These are phyloP conservation scores for Leersia perrieri DNA, from an alignment of 176 grass and related monocot genomes.

Conservation along the genomic window DNA sequence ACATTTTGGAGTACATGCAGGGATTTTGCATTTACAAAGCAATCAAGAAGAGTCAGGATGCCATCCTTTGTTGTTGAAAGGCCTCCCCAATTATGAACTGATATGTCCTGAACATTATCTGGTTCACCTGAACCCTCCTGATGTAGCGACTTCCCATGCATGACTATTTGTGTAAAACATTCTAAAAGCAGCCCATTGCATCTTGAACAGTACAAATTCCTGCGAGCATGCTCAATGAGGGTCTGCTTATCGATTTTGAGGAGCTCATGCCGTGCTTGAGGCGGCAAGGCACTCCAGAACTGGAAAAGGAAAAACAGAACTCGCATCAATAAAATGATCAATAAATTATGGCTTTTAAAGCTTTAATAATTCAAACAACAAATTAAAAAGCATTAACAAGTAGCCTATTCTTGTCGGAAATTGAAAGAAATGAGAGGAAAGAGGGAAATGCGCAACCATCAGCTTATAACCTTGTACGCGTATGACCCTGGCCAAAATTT, in stretches of 20 bases:
- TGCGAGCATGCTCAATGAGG: conserved; percentile 79
- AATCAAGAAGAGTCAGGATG: conserved; percentile 64
- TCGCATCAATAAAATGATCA: conserved; percentile 9
- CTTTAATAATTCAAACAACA: conserved; percentile 18
- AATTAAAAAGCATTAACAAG: not conserved
- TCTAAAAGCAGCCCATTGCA: conserved; percentile 90
- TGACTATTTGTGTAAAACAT: conserved; percentile 76
- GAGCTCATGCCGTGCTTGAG: conserved; percentile 44
- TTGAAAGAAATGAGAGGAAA: not conserved
- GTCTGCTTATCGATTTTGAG: conserved; percentile 79
- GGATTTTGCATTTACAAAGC: conserved; percentile 68
- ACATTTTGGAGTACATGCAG: conserved; percentile 76
- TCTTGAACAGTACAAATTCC: conserved; percentile 84
- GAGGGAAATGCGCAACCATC: not conserved
- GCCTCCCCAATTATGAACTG: conserved; percentile 90
- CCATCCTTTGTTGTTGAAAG: conserved; percentile 77
- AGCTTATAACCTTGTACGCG: not conserved
- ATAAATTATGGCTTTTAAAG: not conserved
- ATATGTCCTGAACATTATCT: conserved; percentile 27
- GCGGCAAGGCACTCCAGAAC: conserved; percentile 76
- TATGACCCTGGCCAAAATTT: not conserved
- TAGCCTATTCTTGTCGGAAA: not conserved
- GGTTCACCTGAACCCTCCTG: conserved; percentile 36
- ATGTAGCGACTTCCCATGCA: conserved; percentile 65
- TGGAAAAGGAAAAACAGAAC: conserved; percentile 39